Evolutionary conservation across 2,329 filamentous ascomycete species (phyloP), one percentile per base, ranked within the genome.

Genomic region (Metarhizium anisopliae): DNA sequence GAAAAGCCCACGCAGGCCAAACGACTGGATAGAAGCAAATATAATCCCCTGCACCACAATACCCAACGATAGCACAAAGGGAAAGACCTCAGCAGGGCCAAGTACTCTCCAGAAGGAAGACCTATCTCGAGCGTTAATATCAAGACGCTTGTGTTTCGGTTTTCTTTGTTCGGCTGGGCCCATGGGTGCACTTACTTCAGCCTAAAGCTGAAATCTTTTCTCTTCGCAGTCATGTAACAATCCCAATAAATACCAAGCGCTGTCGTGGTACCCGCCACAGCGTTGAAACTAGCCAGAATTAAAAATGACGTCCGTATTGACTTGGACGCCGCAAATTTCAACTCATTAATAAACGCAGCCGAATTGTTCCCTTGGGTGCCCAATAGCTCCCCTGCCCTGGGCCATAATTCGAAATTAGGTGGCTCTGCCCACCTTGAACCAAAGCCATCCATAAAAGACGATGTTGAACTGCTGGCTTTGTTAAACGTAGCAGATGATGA

Each of bases 271-370:
- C 82, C 81, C 18, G 79, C 79, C 53, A 83, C 65, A 25, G 80
- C 74, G 66, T 86, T 86, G 70, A 85, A 84, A 55, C 74, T 70
- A 40, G 82, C 78, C 55, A 86, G 73, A 58, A 85, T 81, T 55
- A 85, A 78, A 47, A 80, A 81, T 29, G 82, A 84, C 18, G 79
- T 83, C 61, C 83, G 75, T 62, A 84, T 74, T 38, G 81, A 84
- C 63, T 77, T 82, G 59, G 77, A 76, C 16, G 77, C 73, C 35
- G 75, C 74, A 59, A 82, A 79, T 56, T 71, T 74, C 60, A 82
- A 72, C 59, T 80, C 66, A 62, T 79, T 78, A 61, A 79, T 74
- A 59, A 80, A 67, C 43, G 73, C 67, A 43, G 73, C 72, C 6
- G 76, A 75, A 36, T 70, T 69, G 64, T 78, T 81, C 61, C 63